Conservation (phyloP, 495 filamentous ascomycete genomes). For the Penicillium herquei region DNA sequence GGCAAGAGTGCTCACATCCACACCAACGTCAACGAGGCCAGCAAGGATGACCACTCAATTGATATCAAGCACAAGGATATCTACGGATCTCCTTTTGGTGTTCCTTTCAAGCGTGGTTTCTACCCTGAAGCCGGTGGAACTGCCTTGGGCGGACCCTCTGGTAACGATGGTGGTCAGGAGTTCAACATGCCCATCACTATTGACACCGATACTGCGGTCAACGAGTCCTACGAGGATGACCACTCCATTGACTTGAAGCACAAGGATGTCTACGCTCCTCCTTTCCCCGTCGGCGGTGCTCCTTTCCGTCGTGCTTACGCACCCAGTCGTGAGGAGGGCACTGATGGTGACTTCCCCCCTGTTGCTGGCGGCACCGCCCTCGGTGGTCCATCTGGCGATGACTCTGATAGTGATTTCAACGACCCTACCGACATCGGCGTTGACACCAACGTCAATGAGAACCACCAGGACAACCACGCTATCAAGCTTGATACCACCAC, state of each 20-base stretch:
- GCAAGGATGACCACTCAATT: constrained; percentile 23
- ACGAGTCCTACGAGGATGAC: constrained; percentile 27
- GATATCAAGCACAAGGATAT: constrained; percentile 19
- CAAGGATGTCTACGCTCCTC: constrained; percentile 14
- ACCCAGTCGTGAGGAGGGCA: constrained; percentile 6
- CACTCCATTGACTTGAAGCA: constrained; percentile 30
- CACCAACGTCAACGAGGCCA: constrained; percentile 19
- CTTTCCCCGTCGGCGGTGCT: constrained; percentile 4
- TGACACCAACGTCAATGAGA: constrained; percentile 21
- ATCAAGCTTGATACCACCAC: constrained; percentile 22
- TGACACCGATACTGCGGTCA: constrained; percentile 16
- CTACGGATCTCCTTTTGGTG: constrained; percentile 5
- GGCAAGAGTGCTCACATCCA: constrained; percentile 15
- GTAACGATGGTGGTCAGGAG: constrained; percentile 30
- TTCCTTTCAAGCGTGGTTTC: constrained; percentile 12
- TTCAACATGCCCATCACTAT: constrained; percentile 24
- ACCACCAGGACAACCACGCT: constrained; percentile 28
- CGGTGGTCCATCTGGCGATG: constrained; percentile 25
- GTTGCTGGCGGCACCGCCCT: constrained; percentile 16
- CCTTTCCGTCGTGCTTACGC: constrained; percentile 7
- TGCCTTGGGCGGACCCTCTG: constrained; percentile 24
- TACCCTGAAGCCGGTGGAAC: constrained; percentile 13
- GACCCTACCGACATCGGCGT: constrained; percentile 10
- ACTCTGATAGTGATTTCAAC: constrained; percentile 16
- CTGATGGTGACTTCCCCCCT: not conserved